Base-by-base conservation (phyloP, 2,329 filamentous ascomycete genomes). In the Exophiala oligosperma region DNA sequence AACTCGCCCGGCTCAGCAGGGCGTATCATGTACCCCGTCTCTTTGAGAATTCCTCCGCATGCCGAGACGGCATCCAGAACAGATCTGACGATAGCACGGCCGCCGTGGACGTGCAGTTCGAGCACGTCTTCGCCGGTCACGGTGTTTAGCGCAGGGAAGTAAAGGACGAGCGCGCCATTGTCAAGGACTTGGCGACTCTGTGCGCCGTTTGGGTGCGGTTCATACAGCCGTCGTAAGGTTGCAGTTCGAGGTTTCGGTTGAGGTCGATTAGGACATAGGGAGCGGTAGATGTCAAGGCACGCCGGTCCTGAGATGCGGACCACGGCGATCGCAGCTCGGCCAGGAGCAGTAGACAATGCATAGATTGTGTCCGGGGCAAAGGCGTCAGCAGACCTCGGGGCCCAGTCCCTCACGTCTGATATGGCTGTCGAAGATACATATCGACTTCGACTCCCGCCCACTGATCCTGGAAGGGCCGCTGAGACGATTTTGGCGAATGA, bases 1-100 rank as follows among this genome's bases (percentile, higher is more conserved):
- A 99, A 99, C 71, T 99, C 94, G 55, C 94, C 94, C 0, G 94
- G 89, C 70, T 97, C 93, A 2, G 94, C 94, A 70, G 96, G 96
- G 29, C 92, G 90, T 57, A 96, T 85, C 11, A 60, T 68, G 14
- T 48, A 5, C 32, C 37, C 48, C 7, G n/a, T 48, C 32, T 48
- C 40, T 32, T 49, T 32, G 28, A 38, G 32, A n/a, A 12, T 26
- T 14, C 23, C 50, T 21, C 62, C 69, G 26, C 71, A 71, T 46
- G 67, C 68, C 1, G 89, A 82, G 56, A 99, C 90, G 3, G 92
- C 91, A 24, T 83, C 77, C 2, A 99, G 79, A 0, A 97, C 89
- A 1, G 93, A 91, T 69, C 90, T 92, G 46, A 97, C 88, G 4
- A 94, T 92, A 1, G 94, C 94, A 2, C 87, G 82, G 0, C 94